Evolutionary conservation across 1,284 basidiomycete genomes (phyloP).

Genomic region (Polyporus tsugae): DNA sequence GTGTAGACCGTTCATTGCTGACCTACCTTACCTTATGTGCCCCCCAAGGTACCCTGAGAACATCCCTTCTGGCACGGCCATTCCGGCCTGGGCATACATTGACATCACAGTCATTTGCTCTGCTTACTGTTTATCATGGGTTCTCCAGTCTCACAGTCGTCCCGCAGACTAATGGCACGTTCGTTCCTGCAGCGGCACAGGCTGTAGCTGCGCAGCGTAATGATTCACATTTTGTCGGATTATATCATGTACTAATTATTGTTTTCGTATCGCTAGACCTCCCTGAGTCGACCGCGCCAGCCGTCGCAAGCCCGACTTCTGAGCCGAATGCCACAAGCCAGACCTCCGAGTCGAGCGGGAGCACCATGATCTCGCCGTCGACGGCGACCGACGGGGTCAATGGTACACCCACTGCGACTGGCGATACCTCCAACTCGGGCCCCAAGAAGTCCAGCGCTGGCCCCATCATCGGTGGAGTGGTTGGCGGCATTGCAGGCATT

Average conservation of each 20-base stretch:
- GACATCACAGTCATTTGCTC: conserved; percentile 18
- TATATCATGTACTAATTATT: neutral
- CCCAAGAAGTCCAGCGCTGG: too few species aligned
- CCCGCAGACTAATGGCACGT: conserved; percentile 12
- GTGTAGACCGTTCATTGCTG: neutral
- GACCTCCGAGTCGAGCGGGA: too few species aligned
- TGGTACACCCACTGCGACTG: too few species aligned
- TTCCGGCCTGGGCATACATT: conserved; percentile 29
- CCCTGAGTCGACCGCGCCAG: conserved; percentile 19
- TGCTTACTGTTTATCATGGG: neutral
- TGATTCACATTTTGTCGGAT: neutral
- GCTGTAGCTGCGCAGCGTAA: conserved; percentile 12
- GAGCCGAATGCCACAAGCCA: too few species aligned
- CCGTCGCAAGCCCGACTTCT: too few species aligned
- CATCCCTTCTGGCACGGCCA: conserved; percentile 21
- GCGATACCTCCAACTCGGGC: too few species aligned
- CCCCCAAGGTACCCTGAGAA: conserved; percentile 9
- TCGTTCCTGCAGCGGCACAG: conserved; percentile 13
- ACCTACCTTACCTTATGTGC: neutral
- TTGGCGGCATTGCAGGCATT: too few species aligned
- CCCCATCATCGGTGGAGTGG: too few species aligned
- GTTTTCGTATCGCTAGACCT: conserved; percentile 4
- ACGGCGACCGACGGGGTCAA: too few species aligned
- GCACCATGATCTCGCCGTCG: too few species aligned
- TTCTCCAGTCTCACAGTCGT: too few species aligned